Evolutionary conservation across 257 asterid genomes (phyloP).

Genomic region (Datura wrightii): DNA sequence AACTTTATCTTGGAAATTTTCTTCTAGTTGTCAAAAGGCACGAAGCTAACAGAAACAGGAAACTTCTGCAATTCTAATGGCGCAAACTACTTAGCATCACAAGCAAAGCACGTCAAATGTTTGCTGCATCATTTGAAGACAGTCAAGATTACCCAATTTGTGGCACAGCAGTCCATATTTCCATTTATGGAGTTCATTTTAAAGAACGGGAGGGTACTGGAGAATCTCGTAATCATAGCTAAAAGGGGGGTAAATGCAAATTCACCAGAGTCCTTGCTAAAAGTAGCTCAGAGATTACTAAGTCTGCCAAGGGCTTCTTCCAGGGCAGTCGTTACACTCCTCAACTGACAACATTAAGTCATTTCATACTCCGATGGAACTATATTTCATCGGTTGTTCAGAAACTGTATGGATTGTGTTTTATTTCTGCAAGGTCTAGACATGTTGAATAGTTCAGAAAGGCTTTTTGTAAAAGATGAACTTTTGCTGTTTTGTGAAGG

Average conservation of each 20-base stretch:
- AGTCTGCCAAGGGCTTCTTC: conserved; percentile 24
- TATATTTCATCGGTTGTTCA: background rate
- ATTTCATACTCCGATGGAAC: background rate
- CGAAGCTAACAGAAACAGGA: no score
- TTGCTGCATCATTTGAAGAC: conserved; percentile 19
- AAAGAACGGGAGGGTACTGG: conserved; percentile 22
- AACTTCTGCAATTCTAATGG: background rate
- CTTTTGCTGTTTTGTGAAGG: background rate
- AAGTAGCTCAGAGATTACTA: conserved; percentile 20
- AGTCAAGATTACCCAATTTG: conserved; percentile 20
- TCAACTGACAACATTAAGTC: background rate
- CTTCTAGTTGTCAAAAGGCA: background rate
- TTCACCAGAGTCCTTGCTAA: background rate
- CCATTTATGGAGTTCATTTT: conserved; percentile 28
- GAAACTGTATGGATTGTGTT: background rate
- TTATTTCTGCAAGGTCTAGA: background rate
- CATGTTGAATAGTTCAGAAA: background rate
- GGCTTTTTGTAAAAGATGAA: background rate
- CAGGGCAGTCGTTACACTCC: conserved; percentile 18
- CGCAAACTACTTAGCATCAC: background rate
- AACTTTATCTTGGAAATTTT: background rate
- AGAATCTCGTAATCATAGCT: conserved; percentile 17
- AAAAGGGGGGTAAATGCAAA: background rate
- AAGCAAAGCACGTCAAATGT: background rate
- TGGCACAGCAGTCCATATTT: background rate